Evolutionary conservation across 768 basidiomycete species (phyloP).

Genomic region (Lepiota brunneoincarnata): DNA sequence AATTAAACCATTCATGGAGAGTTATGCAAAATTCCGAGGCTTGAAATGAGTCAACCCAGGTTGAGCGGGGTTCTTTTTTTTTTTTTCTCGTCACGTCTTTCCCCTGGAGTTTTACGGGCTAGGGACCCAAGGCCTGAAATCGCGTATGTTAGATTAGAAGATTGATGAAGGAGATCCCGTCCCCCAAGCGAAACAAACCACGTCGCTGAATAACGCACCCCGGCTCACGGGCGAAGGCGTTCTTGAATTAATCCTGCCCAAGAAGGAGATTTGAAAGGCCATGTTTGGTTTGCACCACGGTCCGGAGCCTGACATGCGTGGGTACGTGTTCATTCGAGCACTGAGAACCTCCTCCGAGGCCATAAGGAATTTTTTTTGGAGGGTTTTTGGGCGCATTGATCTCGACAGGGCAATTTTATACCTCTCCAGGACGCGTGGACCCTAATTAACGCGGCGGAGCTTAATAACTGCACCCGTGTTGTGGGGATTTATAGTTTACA

Average conservation of each 20-base stretch:
- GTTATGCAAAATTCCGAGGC: no score
- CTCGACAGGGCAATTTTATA: background rate
- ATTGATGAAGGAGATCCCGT: background rate
- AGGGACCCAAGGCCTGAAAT: background rate
- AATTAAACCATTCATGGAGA: no score
- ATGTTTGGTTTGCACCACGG: background rate
- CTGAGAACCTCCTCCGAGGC: background rate
- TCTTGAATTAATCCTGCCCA: conserved; percentile 7
- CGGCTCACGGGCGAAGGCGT: background rate
- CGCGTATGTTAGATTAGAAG: background rate
- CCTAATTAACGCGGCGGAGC: conserved; percentile 1
- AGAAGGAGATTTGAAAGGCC: conserved; percentile 9
- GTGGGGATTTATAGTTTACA: background rate
- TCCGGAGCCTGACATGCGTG: conserved; percentile 5
- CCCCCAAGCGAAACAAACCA: conserved; percentile 1
- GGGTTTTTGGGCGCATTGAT: background rate
- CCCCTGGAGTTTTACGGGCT: background rate
- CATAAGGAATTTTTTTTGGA: background rate
- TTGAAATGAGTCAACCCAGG: no score
- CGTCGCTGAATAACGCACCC: background rate
- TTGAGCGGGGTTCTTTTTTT: no score
- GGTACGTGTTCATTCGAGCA: background rate
- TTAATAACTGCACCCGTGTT: conserved; percentile 4
- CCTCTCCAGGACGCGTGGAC: background rate
- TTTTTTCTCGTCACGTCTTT: no score